phyloP scores from a whole-genome alignment of 352 stramenopile species.

The Phytophthora melonis region DNA sequence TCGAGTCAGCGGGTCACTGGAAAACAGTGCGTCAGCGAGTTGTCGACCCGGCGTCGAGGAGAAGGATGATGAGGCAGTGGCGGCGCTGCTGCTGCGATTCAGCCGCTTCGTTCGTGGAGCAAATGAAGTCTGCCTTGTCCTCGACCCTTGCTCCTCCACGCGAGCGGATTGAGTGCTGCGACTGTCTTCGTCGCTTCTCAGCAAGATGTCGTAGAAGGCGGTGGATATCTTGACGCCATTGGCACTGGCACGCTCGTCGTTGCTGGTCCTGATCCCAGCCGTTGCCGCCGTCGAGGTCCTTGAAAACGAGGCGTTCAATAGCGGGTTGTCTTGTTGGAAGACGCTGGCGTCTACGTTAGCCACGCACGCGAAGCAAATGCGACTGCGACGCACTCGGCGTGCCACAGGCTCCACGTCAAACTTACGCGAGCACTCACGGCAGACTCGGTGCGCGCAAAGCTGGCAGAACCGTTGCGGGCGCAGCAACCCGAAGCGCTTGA shows the following conservation, averaged over 20 bases:
- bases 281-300: conserved; percentile 23
- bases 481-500: conserved; percentile 61
- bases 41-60: conserved; percentile 54
- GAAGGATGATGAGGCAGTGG: conserved; percentile 31
- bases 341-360: conserved; percentile 60
- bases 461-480: conserved; percentile 70
- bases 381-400: conserved; percentile 57
- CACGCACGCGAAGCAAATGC: conserved; percentile 71
- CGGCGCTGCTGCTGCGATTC: conserved; percentile 39
- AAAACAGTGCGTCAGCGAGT: conserved; percentile 74
- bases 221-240: conserved; percentile 30
- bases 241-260: conserved; percentile 11
- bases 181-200: conserved; percentile 14
- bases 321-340: conserved; percentile 46
- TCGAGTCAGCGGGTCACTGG: conserved; percentile 53
- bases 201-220: conserved; percentile 37
- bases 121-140: conserved; percentile 6
- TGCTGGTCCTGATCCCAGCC: background rate
- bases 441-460: conserved; percentile 69
- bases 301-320: conserved; percentile 31
- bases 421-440: conserved; percentile 70
- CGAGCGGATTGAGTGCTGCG: conserved; percentile 13
- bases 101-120: conserved; percentile 30
- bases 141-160: background rate
- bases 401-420: conserved; percentile 71